Base-by-base conservation (phyloP, 2,329 filamentous ascomycete genomes). In the Chalara sp. region DNA sequence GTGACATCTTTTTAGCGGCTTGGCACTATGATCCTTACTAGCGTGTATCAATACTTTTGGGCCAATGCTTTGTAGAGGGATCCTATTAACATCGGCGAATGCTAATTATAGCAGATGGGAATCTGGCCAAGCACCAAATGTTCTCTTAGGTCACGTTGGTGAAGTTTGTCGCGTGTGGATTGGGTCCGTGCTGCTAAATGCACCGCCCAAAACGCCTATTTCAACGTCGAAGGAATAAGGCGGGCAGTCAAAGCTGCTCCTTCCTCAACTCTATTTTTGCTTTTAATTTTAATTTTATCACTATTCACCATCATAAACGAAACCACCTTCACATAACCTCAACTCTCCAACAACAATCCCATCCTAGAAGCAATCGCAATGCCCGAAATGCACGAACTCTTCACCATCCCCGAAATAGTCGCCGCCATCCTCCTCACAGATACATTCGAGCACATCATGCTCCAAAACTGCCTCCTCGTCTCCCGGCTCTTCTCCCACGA, bases 381-480 rank as follows among this genome's bases (percentile, higher is more conserved):
- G 32, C 28, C 10, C 44, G 44, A 13, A 46, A 46, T 46, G 44
- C 44, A 46, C 32, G n/a, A 31, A 6, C 44, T 46, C 12, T 46
- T 46, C 44, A 29, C 6, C 28, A 46, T 46, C 13, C 12, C 21
- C 8, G 44, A 46, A 30, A 46, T 46, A 31, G 28, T 46, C 32
- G 44, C 44, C 21, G 44, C 44, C 31, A 46, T 46, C 32, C 44
- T 46, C 13, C n/a, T 31, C 21, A 46, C 12, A 30, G 44, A 46
- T 31, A 31, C 12, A 8, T 8, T 28, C 13, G 44, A 46, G 44
- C 12, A 28, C 21, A 30, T 30, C 44, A n/a, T 46, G 44, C 44
- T 46, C 28, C 44, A 32, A 32, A 28, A 46, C n/a, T 46, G 44
- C 32, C 44, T 46, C 44, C 44, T 30, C 29, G 44, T 46, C 44